Evolutionary conservation across 2,329 filamentous ascomycete genomes (phyloP), one percentile per base, ranked within the genome.

Genomic region (Simplicillium sp.): DNA sequence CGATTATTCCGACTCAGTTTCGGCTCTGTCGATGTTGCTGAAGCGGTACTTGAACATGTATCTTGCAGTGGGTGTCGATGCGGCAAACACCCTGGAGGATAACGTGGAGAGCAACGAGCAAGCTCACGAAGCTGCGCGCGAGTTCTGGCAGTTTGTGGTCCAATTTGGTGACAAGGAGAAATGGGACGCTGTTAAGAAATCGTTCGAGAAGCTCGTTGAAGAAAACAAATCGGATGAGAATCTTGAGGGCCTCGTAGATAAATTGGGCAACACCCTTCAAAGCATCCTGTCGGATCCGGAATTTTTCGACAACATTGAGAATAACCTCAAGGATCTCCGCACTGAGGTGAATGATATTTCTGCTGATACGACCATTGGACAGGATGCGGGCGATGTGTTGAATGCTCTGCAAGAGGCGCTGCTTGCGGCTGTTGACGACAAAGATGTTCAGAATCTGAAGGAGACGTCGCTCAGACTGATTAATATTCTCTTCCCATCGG

Each of bases 1-100:
- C 7, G 87, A 95, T 57, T 97, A 97, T 57, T 80, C 83, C 0
- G 80, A 89, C 37, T 95, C 89, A 0, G 87, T 95, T 0, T 87
- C 85, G 1, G 87, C 81, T 0, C 61, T 97, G 28, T 77, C 84
- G 0, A 62, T 80, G 7, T 69, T 97, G 6, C 71, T 96, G 42
- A 78, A 87, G 54, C 77, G 82, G 34, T 95, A 94, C 58, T 82
- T 85, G 9, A 67, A 78, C 46, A 70, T 80, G 9, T 96, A 96
- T 57, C 86, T 87, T 0, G 77, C 80, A 29, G 82, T 81, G 0
- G 74, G 80, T 0, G 75, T 82, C 40, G 76, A 87, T 37, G 74
- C 86, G 0, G 68, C 80, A 3, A 70, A 77, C 17, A 75, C 77
- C 2, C 75, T 82, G 0, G 75, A 85, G 47, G 75, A 84, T 33